Evolutionary conservation across 2,329 filamentous ascomycete genomes (phyloP).

Genomic region (Rugonectria rugulosa): DNA sequence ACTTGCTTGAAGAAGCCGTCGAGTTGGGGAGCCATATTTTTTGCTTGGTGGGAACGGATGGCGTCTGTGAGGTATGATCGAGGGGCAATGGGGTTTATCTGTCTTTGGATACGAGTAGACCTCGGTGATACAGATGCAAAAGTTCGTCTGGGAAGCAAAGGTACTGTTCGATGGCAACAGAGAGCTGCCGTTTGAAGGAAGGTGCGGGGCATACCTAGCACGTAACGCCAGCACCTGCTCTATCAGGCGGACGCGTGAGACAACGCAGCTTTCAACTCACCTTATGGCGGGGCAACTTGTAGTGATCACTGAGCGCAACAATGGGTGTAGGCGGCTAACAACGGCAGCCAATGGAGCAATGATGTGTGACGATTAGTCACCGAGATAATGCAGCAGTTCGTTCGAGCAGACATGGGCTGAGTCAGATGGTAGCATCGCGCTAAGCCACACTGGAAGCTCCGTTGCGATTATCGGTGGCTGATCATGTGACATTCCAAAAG

Average conservation of each 20-base stretch:
- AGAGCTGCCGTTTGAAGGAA: constrained; percentile 43
- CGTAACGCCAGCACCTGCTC: constrained; percentile 35
- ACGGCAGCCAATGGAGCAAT: constrained; percentile 40
- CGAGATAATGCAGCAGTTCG: constrained; percentile 5
- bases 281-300: constrained; percentile 39
- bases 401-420: constrained; percentile 11
- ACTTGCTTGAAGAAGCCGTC: constrained; percentile 94
- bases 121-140: constrained; percentile 32
- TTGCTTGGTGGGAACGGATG: constrained; percentile 65
- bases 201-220: constrained; percentile 55
- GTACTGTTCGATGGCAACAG: constrained; percentile 33
- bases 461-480: neutral
- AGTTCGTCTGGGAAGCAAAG: constrained; percentile 33
- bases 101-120: constrained; percentile 27
- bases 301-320: constrained; percentile 18
- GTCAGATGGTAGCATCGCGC: neutral
- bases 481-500: neutral
- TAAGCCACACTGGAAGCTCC: too few species aligned
- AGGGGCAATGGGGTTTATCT: constrained; percentile 25
- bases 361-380: constrained; percentile 34
- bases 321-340: constrained; percentile 34
- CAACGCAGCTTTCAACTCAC: constrained; percentile 29
- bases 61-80: constrained; percentile 61
- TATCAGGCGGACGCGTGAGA: constrained; percentile 35
- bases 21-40: constrained; percentile 88